Base-by-base conservation (phyloP, 768 basidiomycete genomes). In the Hirschioporus abietinus region DNA sequence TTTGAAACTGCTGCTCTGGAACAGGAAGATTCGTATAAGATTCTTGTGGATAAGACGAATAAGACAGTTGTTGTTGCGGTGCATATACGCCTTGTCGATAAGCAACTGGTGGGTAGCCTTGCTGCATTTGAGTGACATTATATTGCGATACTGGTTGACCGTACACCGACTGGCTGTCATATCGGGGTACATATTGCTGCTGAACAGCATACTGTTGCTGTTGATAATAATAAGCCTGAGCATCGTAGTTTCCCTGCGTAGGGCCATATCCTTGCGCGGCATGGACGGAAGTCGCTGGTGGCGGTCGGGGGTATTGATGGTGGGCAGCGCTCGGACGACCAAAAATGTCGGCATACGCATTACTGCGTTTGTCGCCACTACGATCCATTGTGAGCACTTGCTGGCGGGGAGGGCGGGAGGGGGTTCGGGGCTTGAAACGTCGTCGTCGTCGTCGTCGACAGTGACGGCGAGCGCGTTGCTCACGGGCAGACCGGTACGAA, bases 311-410 rank as follows among this genome's bases (percentile, higher is more conserved):
- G 18, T 69, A 27, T 35, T 79, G 76, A 70, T 87, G 88, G 75
- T 87, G 86, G 35, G 79, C 70, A 60, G 81, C 78, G 63, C 86
- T 85, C 64, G 91, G 89, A 26, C 92, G 84, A 26, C 92, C 92
- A 77, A 95, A 95, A 79, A 95, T 93, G 73, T 88, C 86, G 76
- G 93, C 90, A 80, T 93, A 95, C 60, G 92, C 92, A 65, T 87
- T 85, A 76, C 86, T 80, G 64, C 92, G 89, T 74, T 92, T 92
- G 78, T 92, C 90, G 12, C 42, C 42, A 52, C 42, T 20, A 20
- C 42, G 42, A 52, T 52, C 42, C 42, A 52, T 52, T 3, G 42
- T 20, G 42, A 52, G 42, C 42, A 52, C 5, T 10, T 12, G 20
- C 4, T 1, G 42, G 15, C 15, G 42, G 42, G 42, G 6, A 52